These are phyloP conservation scores for Acacia crassicarpa DNA, from an alignment of 306 rosid species.

Conservation along the genomic window DNA sequence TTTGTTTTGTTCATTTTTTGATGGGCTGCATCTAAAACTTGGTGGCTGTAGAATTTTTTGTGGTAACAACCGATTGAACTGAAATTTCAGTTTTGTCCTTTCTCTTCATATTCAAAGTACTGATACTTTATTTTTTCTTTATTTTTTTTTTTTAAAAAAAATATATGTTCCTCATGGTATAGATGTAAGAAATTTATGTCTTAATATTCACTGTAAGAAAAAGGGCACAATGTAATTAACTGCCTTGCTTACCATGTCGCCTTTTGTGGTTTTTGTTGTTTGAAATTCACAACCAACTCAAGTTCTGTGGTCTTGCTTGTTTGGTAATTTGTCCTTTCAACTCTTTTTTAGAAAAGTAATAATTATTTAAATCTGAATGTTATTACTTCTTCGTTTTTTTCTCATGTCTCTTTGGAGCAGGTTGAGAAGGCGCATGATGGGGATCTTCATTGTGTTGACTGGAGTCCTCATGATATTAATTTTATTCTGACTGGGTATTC, in stretches of 20 bases:
- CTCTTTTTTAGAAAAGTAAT: neutral
- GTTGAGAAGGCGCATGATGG: conserved; percentile 89
- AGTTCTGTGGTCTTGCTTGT: conserved; percentile 15
- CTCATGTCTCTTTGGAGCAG: conserved; percentile 35
- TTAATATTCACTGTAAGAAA: neutral
- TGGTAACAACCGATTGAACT: neutral
- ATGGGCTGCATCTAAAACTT: neutral
- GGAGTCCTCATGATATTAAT: conserved; percentile 83
- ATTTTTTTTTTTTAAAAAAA: too few species aligned
- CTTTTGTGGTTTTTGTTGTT: conserved; percentile 13
- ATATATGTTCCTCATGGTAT: neutral
- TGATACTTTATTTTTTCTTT: neutral
- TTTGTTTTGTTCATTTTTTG: neutral
- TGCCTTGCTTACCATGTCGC: neutral
- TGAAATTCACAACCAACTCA: neutral
- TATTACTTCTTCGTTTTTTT: neutral
- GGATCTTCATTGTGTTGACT: conserved; percentile 97
- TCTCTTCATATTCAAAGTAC: neutral
- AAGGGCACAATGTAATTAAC: neutral
- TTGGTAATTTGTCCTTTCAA: conserved; percentile 6
- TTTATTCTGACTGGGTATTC: conserved; percentile 80
- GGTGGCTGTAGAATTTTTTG: neutral
- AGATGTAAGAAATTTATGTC: neutral
- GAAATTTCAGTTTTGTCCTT: neutral
- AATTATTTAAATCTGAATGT: conserved; percentile 1